phyloP scores from a whole-genome alignment of 352 stramenopile species.

The Pythium guiyangense region DNA sequence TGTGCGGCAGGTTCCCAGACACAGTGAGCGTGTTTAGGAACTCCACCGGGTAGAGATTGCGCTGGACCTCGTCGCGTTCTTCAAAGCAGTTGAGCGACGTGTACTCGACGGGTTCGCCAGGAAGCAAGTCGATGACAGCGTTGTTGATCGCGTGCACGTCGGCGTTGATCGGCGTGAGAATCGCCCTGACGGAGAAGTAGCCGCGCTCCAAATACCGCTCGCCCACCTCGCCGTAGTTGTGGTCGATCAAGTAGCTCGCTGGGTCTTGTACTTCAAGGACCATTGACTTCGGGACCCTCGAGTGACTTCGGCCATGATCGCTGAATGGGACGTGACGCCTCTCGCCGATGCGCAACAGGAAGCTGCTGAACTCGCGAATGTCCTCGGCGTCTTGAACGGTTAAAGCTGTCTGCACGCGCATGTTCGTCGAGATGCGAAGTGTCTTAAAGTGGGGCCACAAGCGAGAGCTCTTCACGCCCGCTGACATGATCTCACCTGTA shows the following conservation, averaged over 20 bases:
- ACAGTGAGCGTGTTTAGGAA: conserved; percentile 16
- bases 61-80: neutral
- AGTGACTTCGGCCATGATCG: neutral
- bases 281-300: neutral
- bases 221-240: neutral
- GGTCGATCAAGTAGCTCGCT: neutral
- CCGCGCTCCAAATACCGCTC: neutral
- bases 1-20: conserved; percentile 19
- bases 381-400: neutral
- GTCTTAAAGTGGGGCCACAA: neutral
- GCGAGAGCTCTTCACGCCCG: neutral
- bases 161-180: neutral
- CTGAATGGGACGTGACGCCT: neutral
- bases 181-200: conserved; percentile 2
- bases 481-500: neutral
- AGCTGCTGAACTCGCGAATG: neutral
- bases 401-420: neutral
- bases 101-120: neutral
- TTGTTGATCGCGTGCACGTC: conserved; percentile 1
- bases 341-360: neutral
- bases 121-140: neutral
- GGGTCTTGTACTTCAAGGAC: neutral
- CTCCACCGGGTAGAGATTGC: neutral
- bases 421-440: neutral
- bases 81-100: neutral